Base-by-base conservation (phyloP, 768 basidiomycete species). In the Leccinum variicolor region DNA sequence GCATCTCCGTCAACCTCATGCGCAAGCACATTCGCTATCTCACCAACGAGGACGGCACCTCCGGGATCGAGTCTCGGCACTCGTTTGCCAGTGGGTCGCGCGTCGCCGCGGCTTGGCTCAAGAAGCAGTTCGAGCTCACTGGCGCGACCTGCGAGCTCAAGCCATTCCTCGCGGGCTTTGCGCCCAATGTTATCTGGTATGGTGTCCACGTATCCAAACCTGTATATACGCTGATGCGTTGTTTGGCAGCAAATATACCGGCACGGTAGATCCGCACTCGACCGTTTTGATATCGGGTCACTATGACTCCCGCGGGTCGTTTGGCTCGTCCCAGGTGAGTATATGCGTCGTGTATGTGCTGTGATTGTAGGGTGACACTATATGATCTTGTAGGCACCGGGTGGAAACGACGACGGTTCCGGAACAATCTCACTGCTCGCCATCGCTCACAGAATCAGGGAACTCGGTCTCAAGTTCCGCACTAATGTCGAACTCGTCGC, bases 271-370 rank as follows among this genome's bases (percentile, higher is more conserved):
- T 46, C 4, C 74, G 46, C 76, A 85, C 36, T 84, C 85, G 26
- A 85, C 79, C 2, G 83, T 94, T 45, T 76, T 97, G 50, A 75
- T 96, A 52, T 87, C 87, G 56, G 91, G 86, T 2, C 94, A 96
- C 70, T 97, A 95, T 67, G 93, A 97, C 68, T 92, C 89, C 47
- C 87, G 94, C 36, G 94, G 94, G 17, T 89, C 89, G 0, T 96
- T 93, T 68, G 94, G 94, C 83, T 34, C 89, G 79, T 25, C 82
- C 76, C 50, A 84, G 66, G 72, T 73, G 54, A 54, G 64, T 60
- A 39, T 14, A 36, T 26, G 47, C 15, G 26, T 26, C 8, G 8
- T 9, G 14, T n/a, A 1, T 41, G 2, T 39, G 4, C 33, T 25
- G 15, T 47, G 45, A 19, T 50, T 29, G 7, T 13, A 1, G 0